Evolutionary conservation across 331 rosid species (phyloP), one percentile per base, ranked within the genome.

Genomic region (Dryas integrifolia): DNA sequence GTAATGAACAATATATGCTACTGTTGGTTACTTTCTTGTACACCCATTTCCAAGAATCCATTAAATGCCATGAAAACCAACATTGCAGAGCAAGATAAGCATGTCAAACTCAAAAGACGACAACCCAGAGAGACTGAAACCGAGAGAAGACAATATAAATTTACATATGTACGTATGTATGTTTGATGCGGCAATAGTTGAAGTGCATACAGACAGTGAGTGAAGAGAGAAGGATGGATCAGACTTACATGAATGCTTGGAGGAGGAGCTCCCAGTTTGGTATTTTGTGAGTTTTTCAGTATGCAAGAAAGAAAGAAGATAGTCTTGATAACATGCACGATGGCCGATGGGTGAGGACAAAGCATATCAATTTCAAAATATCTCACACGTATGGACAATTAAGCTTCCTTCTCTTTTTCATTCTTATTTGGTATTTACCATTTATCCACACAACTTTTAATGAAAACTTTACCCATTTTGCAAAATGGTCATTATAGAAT

Each of bases 181-280:
- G 59, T 53, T 7, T 4, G 44, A 35, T 12, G 7, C 44, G 38
- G 67, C 21, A 52, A 18, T 9, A 11, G 41, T 58, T 58, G 51
- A 18, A 65, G 43, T 44, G 65, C 65, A 53, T 3, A 9, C 26
- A 21, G 12, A 21, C 8, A 47, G 47, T 2, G 58, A 1, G 15
- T 21, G 51, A 57, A 35, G 35, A 4, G 10, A 58, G 48, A 45
- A 65, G 48, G 21, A 65, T 24, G 43, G 8, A 24, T 30, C 35
- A 35, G 66, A 68, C 66, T 51, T 53, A 66, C 84, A 80, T 80
- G 77, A 65, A 59, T 59, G 62, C 44, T 65, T 30, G 77, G 76
- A 49, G 69, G 5, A 46, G 40, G 16, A 74, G 70, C 72, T 57
- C 64, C 57, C 56, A 24, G 40, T 58, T 58, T 41, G 62, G 64